Evolutionary conservation across 75 land plant species (phyloP).

Genomic region (Cupressus sempervirens): DNA sequence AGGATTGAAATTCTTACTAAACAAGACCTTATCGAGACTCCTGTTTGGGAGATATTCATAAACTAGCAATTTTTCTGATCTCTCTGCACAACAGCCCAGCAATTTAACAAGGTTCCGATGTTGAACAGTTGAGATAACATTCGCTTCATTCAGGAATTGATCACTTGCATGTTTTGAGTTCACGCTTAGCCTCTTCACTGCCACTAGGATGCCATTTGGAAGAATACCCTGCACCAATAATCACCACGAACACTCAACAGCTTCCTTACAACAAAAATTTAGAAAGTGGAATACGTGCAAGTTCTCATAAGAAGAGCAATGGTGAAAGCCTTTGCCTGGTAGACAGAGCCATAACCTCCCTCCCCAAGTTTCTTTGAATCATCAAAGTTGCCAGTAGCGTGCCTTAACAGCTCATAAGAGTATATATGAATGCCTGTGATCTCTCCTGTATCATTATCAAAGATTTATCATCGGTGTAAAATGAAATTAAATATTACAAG

Average conservation of each 20-base stretch:
- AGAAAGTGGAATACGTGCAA: not conserved
- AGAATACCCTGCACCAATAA: slow-evolving; percentile 11
- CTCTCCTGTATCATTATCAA: not conserved
- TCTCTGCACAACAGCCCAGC: slow-evolving; percentile 17
- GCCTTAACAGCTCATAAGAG: not conserved
- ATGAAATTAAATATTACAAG: not conserved
- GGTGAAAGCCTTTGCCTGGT: not conserved
- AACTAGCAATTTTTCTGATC: slow-evolving; percentile 15
- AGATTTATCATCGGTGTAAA: not conserved
- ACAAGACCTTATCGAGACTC: slow-evolving; percentile 15
- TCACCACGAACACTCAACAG: not conserved
- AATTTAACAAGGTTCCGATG: slow-evolving; percentile 20
- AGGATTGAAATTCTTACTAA: slow-evolving; percentile 1
- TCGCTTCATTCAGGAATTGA: slow-evolving; percentile 18
- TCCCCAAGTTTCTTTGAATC: not conserved
- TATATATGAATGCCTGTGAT: not conserved
- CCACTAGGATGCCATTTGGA: slow-evolving; percentile 4
- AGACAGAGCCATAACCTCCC: not conserved
- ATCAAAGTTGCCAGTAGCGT: not conserved
- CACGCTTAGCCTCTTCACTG: slow-evolving; percentile 15
- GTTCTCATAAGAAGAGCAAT: not conserved
- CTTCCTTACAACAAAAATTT: not conserved
- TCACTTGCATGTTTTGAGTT: slow-evolving; percentile 5
- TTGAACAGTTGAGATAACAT: slow-evolving; percentile 10
- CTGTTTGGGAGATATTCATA: slow-evolving; percentile 18